These are phyloP conservation scores for Thermothielavioides terrestris DNA, from an alignment of 495 filamentous ascomycete genomes.

Conservation along the genomic window DNA sequence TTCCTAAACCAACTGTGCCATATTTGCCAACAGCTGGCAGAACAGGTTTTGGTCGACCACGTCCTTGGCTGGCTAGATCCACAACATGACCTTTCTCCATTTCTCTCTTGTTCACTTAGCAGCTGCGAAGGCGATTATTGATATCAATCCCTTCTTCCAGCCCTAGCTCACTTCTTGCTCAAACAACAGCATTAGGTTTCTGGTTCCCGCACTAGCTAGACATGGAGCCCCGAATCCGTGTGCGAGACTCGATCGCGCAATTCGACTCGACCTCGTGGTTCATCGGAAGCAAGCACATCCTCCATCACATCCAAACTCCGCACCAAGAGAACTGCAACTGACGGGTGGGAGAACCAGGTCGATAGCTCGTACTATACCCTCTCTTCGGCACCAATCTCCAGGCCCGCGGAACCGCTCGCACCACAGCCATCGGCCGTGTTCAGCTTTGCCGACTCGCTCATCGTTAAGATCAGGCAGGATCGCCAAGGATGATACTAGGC, in stretches of 20 bases:
- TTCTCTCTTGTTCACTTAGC: too few species aligned
- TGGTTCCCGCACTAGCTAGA: background rate
- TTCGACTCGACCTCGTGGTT: conserved; percentile 2
- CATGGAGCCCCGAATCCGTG: background rate
- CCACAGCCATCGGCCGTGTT: conserved; percentile 4
- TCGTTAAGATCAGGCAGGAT: conserved; percentile 3
- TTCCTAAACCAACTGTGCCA: too few species aligned
- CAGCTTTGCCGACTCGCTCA: background rate
- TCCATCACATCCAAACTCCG: background rate
- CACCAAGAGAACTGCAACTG: background rate
- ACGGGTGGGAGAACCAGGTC: background rate
- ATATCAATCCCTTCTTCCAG: too few species aligned
- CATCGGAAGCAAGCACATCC: background rate
- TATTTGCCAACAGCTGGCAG: too few species aligned
- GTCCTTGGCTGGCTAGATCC: too few species aligned
- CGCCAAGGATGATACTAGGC: background rate
- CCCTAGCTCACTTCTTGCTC: too few species aligned
- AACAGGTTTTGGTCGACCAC: too few species aligned
- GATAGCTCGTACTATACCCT: background rate
- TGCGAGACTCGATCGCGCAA: conserved; percentile 2
- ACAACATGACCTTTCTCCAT: too few species aligned
- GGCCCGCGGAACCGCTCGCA: background rate
- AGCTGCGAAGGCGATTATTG: too few species aligned
- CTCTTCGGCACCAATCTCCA: background rate
- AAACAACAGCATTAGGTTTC: too few species aligned